Evolutionary conservation across 441 rosid species (phyloP), one percentile per base, ranked within the genome.

Genomic region (Populus hybrid): DNA sequence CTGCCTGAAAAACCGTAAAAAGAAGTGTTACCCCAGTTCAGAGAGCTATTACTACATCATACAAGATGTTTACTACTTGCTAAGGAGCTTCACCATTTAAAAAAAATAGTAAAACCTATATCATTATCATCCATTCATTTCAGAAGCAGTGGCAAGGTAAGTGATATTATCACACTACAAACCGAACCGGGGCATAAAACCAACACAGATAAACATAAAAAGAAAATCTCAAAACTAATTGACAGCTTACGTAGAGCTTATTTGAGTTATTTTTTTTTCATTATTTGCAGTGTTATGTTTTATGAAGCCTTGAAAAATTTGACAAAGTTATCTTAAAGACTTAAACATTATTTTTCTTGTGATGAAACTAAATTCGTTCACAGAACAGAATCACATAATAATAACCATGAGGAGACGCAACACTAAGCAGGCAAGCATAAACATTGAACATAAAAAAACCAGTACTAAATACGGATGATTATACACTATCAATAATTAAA

Each of bases 261-360:
- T 36, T 67, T 63, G 29, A 14, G 56, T 66, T 61, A 33, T 18
- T 61, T 29, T 74, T 23, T 66, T 24, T 73, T 66, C 77, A 69
- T 61, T 23, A 56, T n/a, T 74, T 78, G 76, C 86, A 94, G 99
- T n/a, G 97, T 94, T 70, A 70, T 92, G 93, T 92, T 91, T 72
- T 94, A 94, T 78, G 99, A 94, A 88, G 90, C 85, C 56, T 80
- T 93, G 28, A 93, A 94, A 79, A 94, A 92, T 79, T 68, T 88
- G 70, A 80, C 89, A 14, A 14, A 88, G 88, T 35, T 86, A 86
- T 77, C 90, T 89, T 71, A 89, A 87, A 88, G 78, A 82, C 26
- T 24, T 24, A 24, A 24, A 24, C 50, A 10, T 40, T 14, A 40
- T 40, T 40, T 40, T 40, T 40, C 50, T 11, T 9, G 36, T 35